Base-by-base conservation (phyloP, 257 asterid species). In the Solanum boliviense region DNA sequence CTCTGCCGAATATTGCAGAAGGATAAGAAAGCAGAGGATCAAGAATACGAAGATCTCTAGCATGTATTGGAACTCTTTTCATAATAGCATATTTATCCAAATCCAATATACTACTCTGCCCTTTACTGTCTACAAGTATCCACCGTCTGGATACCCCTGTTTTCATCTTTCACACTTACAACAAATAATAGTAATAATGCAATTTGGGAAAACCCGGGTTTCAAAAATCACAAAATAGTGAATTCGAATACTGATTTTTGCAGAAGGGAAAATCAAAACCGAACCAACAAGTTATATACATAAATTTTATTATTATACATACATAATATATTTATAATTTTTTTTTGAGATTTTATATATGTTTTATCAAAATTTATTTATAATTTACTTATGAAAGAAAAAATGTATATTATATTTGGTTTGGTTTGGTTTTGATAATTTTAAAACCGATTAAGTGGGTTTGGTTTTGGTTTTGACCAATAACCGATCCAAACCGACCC, bases 21-120 rank as follows among this genome's bases (percentile, higher is more conserved):
- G 99, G 99, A 84, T 97, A 97, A 89, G 99, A 97, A 91, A 97
- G 84, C 82, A 95, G 52, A 87, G 98, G 98, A 86, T 97, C 99
- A 31, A 97, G 96, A 91, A 97, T 92, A 38, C 99, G 89, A 48
- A 97, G 98, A 88, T 97, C 99, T 87, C 99, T 91, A 8, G 98
- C 97, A 89, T 95, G 94, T 25, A 95, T 94, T 2, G 94, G 93
- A 38, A 95, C 94, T 74, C 98, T 89, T 83, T 90, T 91, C 99
- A 97, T 93, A 27, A 95, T 94, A 48, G 93, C 95, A 76, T 90
- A 91, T 91, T 94, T 97, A 90, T 97, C 98, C 95, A 96, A 91
- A 93, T 97, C 99, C 91, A 95, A 12, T 9, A 93, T 89, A 21
- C 84, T 87, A 68, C 96, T 96, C 39, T 92, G 85, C 16, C 99